phyloP scores from a whole-genome alignment of 306 rosid genomes.

The Prunus dulcis region DNA sequence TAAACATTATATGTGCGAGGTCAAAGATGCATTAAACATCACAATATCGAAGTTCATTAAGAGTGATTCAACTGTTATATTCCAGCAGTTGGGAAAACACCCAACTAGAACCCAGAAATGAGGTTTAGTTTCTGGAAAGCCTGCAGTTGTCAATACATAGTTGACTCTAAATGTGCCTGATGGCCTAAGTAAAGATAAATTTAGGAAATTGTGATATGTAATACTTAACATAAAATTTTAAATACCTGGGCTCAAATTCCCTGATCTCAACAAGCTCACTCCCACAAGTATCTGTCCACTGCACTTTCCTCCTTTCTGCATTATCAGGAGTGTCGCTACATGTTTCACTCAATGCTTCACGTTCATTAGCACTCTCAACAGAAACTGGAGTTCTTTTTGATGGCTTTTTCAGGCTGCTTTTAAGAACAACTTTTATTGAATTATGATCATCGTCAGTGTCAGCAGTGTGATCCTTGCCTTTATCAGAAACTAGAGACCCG shows the following conservation, averaged over 20 bases:
- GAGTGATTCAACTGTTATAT: neutral
- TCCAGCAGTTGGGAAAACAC: neutral
- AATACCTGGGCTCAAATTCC: conserved; percentile 98
- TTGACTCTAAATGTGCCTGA: conserved; percentile 8
- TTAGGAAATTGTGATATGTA: neutral
- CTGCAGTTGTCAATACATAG: neutral
- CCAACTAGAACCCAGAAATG: neutral
- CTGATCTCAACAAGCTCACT: conserved; percentile 75
- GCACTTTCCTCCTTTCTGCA: conserved; percentile 73
- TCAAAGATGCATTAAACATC: neutral
- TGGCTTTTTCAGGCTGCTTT: conserved; percentile 79
- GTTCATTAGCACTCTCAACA: conserved; percentile 43
- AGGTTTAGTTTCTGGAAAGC: conserved; percentile 3
- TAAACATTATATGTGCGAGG: neutral
- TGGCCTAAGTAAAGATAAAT: neutral
- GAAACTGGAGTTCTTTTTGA: conserved; percentile 36
- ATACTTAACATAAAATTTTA: conserved; percentile 1
- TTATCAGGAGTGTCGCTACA: conserved; percentile 39
- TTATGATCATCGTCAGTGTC: conserved; percentile 34
- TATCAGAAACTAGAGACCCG: conserved; percentile 44
- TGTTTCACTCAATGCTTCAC: conserved; percentile 37
- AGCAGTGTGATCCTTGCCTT: conserved; percentile 47
- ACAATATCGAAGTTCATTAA: neutral
- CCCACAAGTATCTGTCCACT: conserved; percentile 93
- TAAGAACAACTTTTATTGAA: conserved; percentile 52